Conservation (phyloP, 495 filamentous ascomycete species). For the Glarea lozoyensis region DNA sequence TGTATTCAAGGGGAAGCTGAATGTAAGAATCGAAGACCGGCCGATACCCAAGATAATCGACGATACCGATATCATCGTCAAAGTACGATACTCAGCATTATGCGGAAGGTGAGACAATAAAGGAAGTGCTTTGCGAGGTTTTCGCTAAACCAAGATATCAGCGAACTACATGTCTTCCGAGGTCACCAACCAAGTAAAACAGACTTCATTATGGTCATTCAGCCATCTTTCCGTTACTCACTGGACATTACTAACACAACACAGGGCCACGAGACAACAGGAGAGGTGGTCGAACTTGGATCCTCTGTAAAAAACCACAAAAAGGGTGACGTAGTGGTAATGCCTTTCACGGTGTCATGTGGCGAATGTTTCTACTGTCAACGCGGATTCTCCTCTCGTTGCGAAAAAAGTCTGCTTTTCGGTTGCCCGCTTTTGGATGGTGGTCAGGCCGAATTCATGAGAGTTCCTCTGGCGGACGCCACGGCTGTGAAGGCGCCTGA, state of each 20-base stretch:
- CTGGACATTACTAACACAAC: not conserved
- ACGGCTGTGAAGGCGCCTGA: constrained; percentile 70
- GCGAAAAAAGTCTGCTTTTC: constrained; percentile 65
- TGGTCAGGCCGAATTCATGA: constrained; percentile 84
- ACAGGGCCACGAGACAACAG: constrained; percentile 77
- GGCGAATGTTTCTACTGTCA: constrained; percentile 87
- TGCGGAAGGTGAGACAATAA: constrained; percentile 62
- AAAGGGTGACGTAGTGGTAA: constrained; percentile 70
- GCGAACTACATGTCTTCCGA: constrained; percentile 85
- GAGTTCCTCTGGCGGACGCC: constrained; percentile 76
- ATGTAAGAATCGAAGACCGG: constrained; percentile 54
- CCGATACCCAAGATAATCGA: constrained; percentile 59
- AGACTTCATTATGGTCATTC: constrained; percentile 45
- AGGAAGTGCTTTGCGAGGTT: constrained; percentile 24
- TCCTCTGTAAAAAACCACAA: constrained; percentile 56
- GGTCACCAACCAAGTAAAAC: constrained; percentile 60
- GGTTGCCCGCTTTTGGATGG: constrained; percentile 70
- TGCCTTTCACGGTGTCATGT: constrained; percentile 82
- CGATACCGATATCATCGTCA: constrained; percentile 71
- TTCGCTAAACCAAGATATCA: constrained; percentile 25
- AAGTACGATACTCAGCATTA: constrained; percentile 76
- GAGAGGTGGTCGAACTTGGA: constrained; percentile 61
- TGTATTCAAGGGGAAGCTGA: constrained; percentile 55
- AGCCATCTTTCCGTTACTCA: not conserved
- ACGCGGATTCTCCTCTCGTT: constrained; percentile 73